A percentile compares a stretch with the other conserved stretches of the same genome.
phyloP scores from a whole-genome alignment of 179 eudicot genomes.

The Camellia oleifera region DNA sequence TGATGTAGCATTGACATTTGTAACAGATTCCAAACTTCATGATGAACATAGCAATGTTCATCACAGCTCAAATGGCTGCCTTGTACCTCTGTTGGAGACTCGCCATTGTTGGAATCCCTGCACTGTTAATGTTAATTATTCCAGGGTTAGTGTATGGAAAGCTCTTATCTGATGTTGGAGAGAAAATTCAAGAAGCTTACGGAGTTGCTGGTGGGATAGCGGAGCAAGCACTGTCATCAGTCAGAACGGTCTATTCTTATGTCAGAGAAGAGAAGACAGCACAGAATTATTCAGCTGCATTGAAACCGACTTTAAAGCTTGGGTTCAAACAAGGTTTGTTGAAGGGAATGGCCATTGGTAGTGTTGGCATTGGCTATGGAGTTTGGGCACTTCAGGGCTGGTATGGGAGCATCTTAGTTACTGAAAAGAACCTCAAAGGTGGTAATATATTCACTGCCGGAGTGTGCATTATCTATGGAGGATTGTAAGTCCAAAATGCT shows the following conservation, averaged over 20 bases:
- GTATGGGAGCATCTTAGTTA: constrained; percentile 16
- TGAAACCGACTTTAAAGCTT: constrained; percentile 10
- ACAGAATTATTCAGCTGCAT: constrained; percentile 10
- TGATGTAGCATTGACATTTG: neutral
- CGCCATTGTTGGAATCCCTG: constrained; percentile 15
- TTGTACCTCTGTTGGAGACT: constrained; percentile 21
- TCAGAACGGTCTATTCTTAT: constrained; percentile 20
- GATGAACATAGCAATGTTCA: constrained; percentile 15
- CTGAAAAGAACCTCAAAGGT: constrained; percentile 15
- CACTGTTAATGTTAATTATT: constrained; percentile 8
- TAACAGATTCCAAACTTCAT: constrained; percentile 20
- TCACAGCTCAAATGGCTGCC: constrained; percentile 13
- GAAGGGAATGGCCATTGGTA: no score
- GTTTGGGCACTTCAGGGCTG: no score
- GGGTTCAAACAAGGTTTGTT: constrained; percentile 22
- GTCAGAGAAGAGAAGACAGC: constrained; percentile 14
- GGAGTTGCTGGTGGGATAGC: constrained; percentile 16
- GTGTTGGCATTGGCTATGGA: no score
- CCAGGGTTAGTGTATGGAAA: constrained; percentile 14
- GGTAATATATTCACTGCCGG: constrained; percentile 17
- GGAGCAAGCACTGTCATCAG: constrained; percentile 20
- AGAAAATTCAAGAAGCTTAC: constrained; percentile 13
- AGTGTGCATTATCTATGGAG: constrained; percentile 22
- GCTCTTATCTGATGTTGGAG: neutral
- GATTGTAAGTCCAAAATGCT: constrained; percentile 18